Evolutionary conservation across 805 yeast genomes (phyloP).

Genomic region (Candida railenensis): DNA sequence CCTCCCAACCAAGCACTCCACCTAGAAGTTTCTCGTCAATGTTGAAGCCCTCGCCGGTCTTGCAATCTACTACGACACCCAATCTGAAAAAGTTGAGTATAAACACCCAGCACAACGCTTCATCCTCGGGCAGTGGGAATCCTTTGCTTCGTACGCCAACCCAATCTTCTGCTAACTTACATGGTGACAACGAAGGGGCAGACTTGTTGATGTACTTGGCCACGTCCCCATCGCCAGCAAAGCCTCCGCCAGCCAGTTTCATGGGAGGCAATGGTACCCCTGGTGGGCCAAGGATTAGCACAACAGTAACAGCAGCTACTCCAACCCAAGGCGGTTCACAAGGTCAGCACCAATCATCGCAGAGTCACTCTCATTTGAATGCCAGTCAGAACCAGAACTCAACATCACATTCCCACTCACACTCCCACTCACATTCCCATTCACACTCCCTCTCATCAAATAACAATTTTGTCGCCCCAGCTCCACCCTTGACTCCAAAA

Average conservation of each 20-base stretch:
- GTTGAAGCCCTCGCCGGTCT: slow-evolving; percentile 30
- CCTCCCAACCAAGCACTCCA: slow-evolving; percentile 23
- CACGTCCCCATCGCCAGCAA: slow-evolving; percentile 74
- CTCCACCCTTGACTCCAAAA: slow-evolving; percentile 45
- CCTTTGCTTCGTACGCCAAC: slow-evolving; percentile 36
- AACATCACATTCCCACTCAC: neutral
- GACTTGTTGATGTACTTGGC: slow-evolving; percentile 79
- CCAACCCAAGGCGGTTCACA: slow-evolving; percentile 31
- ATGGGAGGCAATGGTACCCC: slow-evolving; percentile 12
- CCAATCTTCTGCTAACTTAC: slow-evolving; percentile 15
- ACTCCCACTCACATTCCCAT: slow-evolving; percentile 4
- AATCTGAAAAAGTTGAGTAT: slow-evolving; percentile 20
- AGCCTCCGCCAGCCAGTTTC: slow-evolving; percentile 22
- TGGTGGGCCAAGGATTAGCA: slow-evolving; percentile 4
- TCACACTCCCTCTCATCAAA: slow-evolving; percentile 13
- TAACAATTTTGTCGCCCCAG: slow-evolving; percentile 35
- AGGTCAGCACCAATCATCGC: no score
- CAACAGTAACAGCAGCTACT: slow-evolving; percentile 12
- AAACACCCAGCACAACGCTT: slow-evolving; percentile 6
- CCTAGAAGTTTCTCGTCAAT: slow-evolving; percentile 14
- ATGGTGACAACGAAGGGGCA: slow-evolving; percentile 64
- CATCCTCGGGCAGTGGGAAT: neutral
- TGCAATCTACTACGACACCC: slow-evolving; percentile 28
- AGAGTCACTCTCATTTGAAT: no score
- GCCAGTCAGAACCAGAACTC: no score